A percentile compares a stretch with the other conserved stretches of the same genome.
Evolutionary conservation across 306 rosid species (phyloP).

Genomic region (Benincasa hispida): DNA sequence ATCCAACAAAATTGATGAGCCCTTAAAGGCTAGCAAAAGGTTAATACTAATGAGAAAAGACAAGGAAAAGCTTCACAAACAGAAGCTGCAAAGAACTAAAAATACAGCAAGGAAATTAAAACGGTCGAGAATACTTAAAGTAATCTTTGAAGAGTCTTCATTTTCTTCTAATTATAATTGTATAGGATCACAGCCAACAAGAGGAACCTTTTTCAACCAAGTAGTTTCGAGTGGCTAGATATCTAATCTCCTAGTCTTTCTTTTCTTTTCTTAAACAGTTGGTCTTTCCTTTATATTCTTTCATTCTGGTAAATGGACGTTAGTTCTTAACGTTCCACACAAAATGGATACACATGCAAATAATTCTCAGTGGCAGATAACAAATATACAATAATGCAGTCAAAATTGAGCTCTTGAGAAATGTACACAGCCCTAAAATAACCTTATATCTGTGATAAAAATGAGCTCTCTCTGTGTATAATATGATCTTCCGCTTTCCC

Average conservation of each 20-base stretch:
- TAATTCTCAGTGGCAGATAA: neutral
- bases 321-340: neutral
- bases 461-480: constrained; percentile 90
- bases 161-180: neutral
- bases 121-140: too few relatives aligned
- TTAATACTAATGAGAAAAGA: too few relatives aligned
- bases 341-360: neutral
- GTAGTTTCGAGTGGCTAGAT: neutral
- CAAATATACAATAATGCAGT: neutral
- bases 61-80: too few relatives aligned
- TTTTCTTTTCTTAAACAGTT: too few relatives aligned
- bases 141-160: neutral
- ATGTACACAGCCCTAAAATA: neutral
- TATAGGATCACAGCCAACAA: neutral
- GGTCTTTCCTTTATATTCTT: neutral
- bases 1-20: too few relatives aligned
- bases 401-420: neutral
- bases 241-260: neutral
- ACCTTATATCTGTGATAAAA: constrained; percentile 92
- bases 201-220: neutral
- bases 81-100: too few relatives aligned
- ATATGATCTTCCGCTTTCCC: constrained; percentile 65
- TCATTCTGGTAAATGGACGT: neutral
- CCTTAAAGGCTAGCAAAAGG: too few relatives aligned
- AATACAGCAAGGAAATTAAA: too few relatives aligned